Base-by-base conservation (phyloP, 169 alveolate genomes). In the Blepharisma undulans region DNA sequence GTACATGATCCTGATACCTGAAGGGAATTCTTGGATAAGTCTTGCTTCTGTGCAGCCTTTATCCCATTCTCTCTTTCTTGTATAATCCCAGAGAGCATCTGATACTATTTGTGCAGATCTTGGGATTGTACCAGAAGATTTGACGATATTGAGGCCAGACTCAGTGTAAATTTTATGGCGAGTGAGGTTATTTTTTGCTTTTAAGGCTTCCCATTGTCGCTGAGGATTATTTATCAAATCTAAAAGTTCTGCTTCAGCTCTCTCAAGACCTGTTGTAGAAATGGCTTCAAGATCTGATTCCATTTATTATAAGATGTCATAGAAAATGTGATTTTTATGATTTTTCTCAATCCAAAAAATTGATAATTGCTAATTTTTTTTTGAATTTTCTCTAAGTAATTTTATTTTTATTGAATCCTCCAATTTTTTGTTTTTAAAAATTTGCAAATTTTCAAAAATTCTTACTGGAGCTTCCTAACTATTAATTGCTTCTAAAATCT, bases 61-160 rank as follows among this genome's bases (percentile, higher is more conserved):
- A 79, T 79, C 87, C 87, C 87, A 79, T 29, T 25, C 34, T 14
- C 34, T 30, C 87, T 33, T 29, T 79, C 60, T 79, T 29, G 80
- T 4, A 29, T 72, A 72, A 72, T 72, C 80, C 27, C 80, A 72
- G 7, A 79, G 30, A 21, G 25, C 33, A 25, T 32, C 79, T 0
- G 12, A 25, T 32, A 84, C 77, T 84, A 27, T 22, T 21, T 25
- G 86, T 29, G 60, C 86, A 27, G 86, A 32, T 32, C 60, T 25
- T 21, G 34, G 71, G 29, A 78, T 29, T 78, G 60, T 29, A 14
- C 66, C 34, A 0, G 86, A 27, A 22, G 29, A 25, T 78, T 78
- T 78, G 29, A 78, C 86, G 8, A 78, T 78, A 27, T 78, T 27
- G 1, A 32, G 6, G 19, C 86, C 86, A 32, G 80, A 74, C 48